Evolutionary conservation across 1,284 basidiomycete genomes (phyloP).

Genomic region (Apiotrichum porosum): DNA sequence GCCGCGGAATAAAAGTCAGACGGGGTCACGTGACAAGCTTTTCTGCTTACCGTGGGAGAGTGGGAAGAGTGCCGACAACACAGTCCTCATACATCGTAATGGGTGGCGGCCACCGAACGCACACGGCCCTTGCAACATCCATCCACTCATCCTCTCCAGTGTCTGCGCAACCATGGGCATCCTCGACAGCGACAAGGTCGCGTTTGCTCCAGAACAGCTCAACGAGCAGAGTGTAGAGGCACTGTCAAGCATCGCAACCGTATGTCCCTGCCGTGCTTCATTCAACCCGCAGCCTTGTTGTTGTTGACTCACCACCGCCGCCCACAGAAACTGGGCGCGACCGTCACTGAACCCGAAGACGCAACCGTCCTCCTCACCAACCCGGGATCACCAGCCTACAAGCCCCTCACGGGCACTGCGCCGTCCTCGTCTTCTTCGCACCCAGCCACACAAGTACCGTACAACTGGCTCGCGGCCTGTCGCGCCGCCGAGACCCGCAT

Average conservation of each 20-base stretch:
- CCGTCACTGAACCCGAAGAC: background rate
- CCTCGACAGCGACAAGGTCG: background rate
- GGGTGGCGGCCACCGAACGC: no score
- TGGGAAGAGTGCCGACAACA: no score
- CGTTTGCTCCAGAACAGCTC: conserved; percentile 1
- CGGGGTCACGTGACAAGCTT: no score
- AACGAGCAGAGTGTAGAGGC: background rate
- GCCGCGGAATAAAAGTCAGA: no score
- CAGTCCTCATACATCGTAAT: no score
- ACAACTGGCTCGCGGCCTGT: conserved; percentile 37
- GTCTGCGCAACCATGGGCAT: background rate
- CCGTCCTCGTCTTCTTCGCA: background rate
- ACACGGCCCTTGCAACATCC: no score
- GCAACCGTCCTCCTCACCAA: conserved; percentile 6
- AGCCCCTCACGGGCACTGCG: background rate
- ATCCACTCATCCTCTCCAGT: background rate
- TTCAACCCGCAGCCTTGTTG: background rate
- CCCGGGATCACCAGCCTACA: background rate
- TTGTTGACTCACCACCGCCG: background rate
- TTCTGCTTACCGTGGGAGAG: no score
- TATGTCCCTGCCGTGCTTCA: conserved; percentile 6
- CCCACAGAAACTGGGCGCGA: conserved; percentile 8
- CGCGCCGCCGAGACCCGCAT: conserved; percentile 4
- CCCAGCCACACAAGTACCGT: conserved; percentile 12
- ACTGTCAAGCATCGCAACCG: conserved; percentile 2